Percentiles rank a stretch among this genome's conserved stretches.
Conservation (phyloP, 2,329 filamentous ascomycete species). For the Pseudocercospora macadamiae region DNA sequence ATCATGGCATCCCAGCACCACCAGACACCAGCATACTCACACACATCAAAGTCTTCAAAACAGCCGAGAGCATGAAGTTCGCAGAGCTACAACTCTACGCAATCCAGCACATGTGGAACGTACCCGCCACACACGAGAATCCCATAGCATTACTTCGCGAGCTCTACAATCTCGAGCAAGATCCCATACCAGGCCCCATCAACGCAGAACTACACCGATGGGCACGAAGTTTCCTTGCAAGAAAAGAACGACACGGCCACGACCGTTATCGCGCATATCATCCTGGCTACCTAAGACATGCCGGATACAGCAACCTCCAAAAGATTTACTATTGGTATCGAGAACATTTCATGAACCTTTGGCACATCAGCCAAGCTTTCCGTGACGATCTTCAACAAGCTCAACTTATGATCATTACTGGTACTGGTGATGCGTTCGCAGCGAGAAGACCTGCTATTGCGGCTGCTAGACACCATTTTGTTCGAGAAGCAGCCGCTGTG, state of each 20-base stretch:
- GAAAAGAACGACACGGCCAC: conserved; percentile 5
- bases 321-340: conserved; percentile 11
- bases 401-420: background rate
- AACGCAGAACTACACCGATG: conserved; percentile 33
- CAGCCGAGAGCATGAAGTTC: conserved; percentile 41
- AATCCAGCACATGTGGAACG: conserved; percentile 38
- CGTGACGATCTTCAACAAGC: conserved; percentile 11
- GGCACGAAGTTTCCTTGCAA: conserved; percentile 29
- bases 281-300: background rate
- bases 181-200: conserved; percentile 19
- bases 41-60: conserved; percentile 38
- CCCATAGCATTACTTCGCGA: conserved; percentile 41
- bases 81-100: conserved; percentile 41
- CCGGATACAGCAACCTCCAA: conserved; percentile 3
- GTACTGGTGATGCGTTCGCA: background rate
- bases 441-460: background rate
- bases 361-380: conserved; percentile 13
- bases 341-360: background rate
- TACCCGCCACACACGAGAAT: conserved; percentile 39
- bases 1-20: background rate
- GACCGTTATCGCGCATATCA: background rate
- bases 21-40: conserved; percentile 24
- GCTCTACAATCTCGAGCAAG: conserved; percentile 35
- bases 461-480: background rate
- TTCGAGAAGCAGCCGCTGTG: background rate